Base-by-base conservation (phyloP, 345 rosid species). In the Cardiospermum halicacabum region DNA sequence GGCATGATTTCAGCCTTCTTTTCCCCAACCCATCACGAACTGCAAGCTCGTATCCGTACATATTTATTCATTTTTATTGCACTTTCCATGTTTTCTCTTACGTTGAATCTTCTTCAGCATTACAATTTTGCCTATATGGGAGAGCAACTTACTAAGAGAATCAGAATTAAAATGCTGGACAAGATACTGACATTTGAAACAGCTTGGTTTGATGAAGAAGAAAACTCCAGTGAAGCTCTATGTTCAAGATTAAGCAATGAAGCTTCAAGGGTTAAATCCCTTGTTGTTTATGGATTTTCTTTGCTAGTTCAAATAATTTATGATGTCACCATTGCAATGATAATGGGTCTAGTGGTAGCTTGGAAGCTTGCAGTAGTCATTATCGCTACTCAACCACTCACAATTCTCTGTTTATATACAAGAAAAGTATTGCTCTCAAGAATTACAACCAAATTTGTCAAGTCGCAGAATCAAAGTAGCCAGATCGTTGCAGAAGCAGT, bases 1-100 rank as follows among this genome's bases (percentile, higher is more conserved):
- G 92, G 97, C 63, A 84, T 91, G 97, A 91, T 91, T 60, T 80
- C 89, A 18, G 88, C 96, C 11, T 86, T 88, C 73, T 91, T 88
- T 13, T 76, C 80, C 10, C 80, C 59, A 31, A 86, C 68, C 77
- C 86, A 89, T n/a, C 75, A 71, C 0, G 87, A 86, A 75, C 79
- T 91, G 85, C 58, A 69, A 13, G 73, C 71, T n/a, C 75, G 84
- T 53, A 88, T 91, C n/a, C 81, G 84, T 1, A 75, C 71, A 7
- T 91, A 86, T 51, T 74, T 86, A 5, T 64, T 80, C 5, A 82
- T 88, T 27, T 86, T 91, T 59, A 80, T 69, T 49, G 75, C 79
- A 15, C 96, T 88, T 34, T 69, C 96, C 10, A 48, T 91, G 62
- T 7, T 84, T 58, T 88, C 92, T 32, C 65, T 91, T 30, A 53